Evolutionary conservation across 768 basidiomycete species (phyloP).

Genomic region (Hericium erinaceus): DNA sequence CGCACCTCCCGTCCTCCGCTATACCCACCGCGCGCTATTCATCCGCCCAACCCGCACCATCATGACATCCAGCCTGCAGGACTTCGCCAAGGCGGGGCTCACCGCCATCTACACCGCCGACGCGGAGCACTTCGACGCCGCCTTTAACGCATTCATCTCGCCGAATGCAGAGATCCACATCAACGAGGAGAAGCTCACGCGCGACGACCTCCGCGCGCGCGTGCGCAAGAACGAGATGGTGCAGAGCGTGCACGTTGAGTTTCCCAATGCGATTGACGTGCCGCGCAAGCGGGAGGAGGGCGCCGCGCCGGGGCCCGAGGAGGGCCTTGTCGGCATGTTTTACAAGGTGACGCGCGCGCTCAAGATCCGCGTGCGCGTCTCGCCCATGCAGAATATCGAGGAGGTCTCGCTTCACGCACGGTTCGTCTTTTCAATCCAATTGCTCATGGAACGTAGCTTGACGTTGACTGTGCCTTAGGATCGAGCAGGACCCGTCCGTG

Average conservation of each 20-base stretch:
- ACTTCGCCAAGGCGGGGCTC: background rate
- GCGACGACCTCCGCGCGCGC: background rate
- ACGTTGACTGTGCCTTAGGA: background rate
- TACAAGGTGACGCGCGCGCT: conserved; percentile 2
- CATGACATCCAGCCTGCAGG: background rate
- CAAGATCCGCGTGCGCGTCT: conserved; percentile 2
- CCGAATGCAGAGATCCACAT: background rate
- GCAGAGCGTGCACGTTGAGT: background rate
- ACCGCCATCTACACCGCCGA: background rate
- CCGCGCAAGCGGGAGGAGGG: background rate
- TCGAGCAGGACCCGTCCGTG: background rate
- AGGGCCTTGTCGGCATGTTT: background rate
- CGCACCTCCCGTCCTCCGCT: no score
- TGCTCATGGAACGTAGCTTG: background rate
- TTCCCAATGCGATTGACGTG: background rate
- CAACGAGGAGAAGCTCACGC: background rate
- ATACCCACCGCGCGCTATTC: no score
- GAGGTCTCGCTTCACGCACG: background rate
- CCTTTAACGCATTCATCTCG: background rate
- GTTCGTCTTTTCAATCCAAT: background rate
- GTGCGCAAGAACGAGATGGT: background rate
- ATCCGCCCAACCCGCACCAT: background rate
- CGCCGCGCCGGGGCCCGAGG: background rate
- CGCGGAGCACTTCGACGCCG: background rate
- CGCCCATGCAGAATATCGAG: background rate